Percentiles rank a stretch among this genome's conserved stretches.
Evolutionary conservation across 306 rosid species (phyloP).

Genomic region (Medicago lupulina): DNA sequence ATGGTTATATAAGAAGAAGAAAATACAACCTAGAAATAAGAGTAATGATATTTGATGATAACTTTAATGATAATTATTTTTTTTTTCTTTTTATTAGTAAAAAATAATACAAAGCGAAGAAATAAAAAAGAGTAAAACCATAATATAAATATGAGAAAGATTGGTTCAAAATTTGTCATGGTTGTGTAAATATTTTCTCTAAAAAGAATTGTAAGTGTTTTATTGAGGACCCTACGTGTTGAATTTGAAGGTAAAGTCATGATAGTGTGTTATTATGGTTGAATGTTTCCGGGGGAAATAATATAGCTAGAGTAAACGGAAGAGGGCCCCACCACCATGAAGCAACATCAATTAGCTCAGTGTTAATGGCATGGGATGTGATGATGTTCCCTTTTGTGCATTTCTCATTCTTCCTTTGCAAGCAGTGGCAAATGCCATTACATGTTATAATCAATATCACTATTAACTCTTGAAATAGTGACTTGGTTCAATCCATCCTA

Average conservation of each 20-base stretch:
- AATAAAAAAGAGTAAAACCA: no score
- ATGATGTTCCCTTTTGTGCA: conserved; percentile 57
- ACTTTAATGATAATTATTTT: background rate
- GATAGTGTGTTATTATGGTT: conserved; percentile 60
- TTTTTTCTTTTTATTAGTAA: no score
- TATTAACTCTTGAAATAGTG: conserved; percentile 39
- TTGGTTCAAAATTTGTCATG: no score
- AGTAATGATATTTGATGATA: no score
- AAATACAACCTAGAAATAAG: no score
- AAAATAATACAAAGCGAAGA: no score
- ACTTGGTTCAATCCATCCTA: conserved; percentile 44
- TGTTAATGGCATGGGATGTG: conserved; percentile 72
- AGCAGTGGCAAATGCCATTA: conserved; percentile 31
- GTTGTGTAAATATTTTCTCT: no score
- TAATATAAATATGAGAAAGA: no score
- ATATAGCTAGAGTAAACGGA: conserved; percentile 40
- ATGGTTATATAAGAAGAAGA: no score
- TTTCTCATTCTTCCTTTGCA: conserved; percentile 48
- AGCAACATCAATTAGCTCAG: conserved; percentile 64
- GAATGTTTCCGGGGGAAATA: conserved; percentile 44
- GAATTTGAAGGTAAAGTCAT: conserved; percentile 55
- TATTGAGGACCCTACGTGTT: conserved; percentile 52
- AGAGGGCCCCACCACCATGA: conserved; percentile 62
- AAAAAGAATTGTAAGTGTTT: conserved; percentile 29
- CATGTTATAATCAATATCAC: conserved; percentile 5